phyloP scores from a whole-genome alignment of 805 yeast species.

The Limtongozyma cylindracea region DNA sequence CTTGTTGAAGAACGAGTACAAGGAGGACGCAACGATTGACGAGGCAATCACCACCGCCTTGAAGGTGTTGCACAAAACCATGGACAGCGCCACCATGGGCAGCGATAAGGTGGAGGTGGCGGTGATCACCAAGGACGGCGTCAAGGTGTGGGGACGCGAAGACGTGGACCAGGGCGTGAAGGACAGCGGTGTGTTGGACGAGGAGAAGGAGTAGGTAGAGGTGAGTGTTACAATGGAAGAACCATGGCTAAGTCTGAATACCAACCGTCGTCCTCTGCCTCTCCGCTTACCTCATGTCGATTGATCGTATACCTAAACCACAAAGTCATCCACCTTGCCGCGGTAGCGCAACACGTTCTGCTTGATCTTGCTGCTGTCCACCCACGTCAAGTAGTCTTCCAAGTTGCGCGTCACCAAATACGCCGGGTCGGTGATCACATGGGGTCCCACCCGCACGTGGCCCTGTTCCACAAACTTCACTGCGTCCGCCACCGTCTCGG shows the following conservation, averaged over 20 bases:
- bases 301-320: too few relatives aligned
- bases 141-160: slow-evolving; percentile 46
- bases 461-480: slow-evolving; percentile 89
- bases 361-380: slow-evolving; percentile 85
- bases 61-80: slow-evolving; percentile 80
- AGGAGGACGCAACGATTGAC: slow-evolving; percentile 43
- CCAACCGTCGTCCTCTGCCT: too few relatives aligned
- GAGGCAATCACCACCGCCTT: slow-evolving; percentile 77
- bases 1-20: slow-evolving; percentile 80
- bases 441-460: slow-evolving; percentile 92
- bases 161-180: slow-evolving; percentile 57
- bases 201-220: slow-evolving; percentile 4
- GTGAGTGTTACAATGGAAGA: too few relatives aligned
- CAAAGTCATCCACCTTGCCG: slow-evolving; percentile 41
- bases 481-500: slow-evolving; percentile 71
- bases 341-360: slow-evolving; percentile 70
- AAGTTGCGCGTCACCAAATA: slow-evolving; percentile 75
- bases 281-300: too few relatives aligned
- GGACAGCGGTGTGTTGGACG: slow-evolving; percentile 40
- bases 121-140: slow-evolving; percentile 32
- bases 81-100: slow-evolving; percentile 68
- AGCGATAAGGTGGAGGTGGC: slow-evolving; percentile 88
- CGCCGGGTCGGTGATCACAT: slow-evolving; percentile 88
- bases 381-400: slow-evolving; percentile 98
- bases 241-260: too few relatives aligned